Percentiles rank a stretch among this genome's conserved stretches.
These are phyloP conservation scores for Suillus hirtellus DNA, from an alignment of 768 basidiomycete genomes.

Conservation along the genomic window DNA sequence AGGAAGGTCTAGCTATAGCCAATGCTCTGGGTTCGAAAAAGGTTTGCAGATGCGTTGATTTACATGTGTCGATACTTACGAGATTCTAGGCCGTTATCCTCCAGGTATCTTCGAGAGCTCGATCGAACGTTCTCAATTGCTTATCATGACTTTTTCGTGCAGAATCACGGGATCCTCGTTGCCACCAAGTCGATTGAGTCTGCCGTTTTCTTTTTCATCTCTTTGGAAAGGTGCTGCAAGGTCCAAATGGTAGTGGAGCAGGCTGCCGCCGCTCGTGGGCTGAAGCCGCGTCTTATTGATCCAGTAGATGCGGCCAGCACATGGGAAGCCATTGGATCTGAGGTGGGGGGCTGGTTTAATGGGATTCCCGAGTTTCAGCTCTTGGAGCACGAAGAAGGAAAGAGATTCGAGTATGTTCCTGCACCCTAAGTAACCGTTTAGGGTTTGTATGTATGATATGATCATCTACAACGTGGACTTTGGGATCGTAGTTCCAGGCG, in stretches of 20 bases:
- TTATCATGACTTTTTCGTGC: neutral
- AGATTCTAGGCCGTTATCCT: constrained; percentile 22
- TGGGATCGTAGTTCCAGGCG: constrained; percentile 26
- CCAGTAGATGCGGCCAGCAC: constrained; percentile 25
- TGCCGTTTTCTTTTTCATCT: constrained; percentile 25
- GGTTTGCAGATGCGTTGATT: constrained; percentile 11
- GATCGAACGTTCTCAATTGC: neutral
- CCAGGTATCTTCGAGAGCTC: constrained; percentile 13
- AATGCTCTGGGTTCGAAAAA: constrained; percentile 26
- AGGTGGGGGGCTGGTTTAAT: constrained; percentile 39
- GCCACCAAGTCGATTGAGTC: constrained; percentile 25
- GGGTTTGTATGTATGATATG: neutral
- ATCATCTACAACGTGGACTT: constrained; percentile 56
- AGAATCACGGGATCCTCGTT: constrained; percentile 32
- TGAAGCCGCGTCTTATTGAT: constrained; percentile 6
- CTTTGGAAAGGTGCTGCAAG: constrained; percentile 31
- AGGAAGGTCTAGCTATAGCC: constrained; percentile 37
- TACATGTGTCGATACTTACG: neutral
- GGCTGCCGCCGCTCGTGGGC: constrained; percentile 25
- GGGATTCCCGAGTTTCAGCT: constrained; percentile 39
- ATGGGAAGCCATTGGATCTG: constrained; percentile 25
- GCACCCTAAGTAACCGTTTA: too few relatives aligned
- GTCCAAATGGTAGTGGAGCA: constrained; percentile 32
- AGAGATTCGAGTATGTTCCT: constrained; percentile 14
- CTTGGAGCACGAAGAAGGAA: constrained; percentile 37